Base-by-base conservation (phyloP, 2,329 filamentous ascomycete genomes). In the Pestalotiopsis sp. region DNA sequence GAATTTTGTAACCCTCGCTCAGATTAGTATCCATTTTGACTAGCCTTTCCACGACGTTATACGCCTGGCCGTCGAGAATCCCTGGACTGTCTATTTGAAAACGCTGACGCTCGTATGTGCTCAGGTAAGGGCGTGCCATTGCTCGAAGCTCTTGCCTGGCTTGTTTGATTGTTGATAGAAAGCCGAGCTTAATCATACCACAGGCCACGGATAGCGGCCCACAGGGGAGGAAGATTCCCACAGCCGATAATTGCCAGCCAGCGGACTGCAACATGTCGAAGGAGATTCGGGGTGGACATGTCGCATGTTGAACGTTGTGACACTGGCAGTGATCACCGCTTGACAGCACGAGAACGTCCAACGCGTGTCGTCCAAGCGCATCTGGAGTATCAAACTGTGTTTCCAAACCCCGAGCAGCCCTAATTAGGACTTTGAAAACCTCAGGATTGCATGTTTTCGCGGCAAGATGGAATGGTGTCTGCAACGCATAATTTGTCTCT, bases 391-490 rank as follows among this genome's bases (percentile, higher is more conserved):
- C 58, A 22, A 38, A 61, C n/a, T 39, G 26, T 61, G n/a, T 61
- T 11, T 14, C 39, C 3, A 14, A 10, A 20, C 38, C 10, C 14
- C 38, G 13, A 39, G 35, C 26, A 39, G 58, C 35, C 4, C 4
- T 5, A 4, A 61, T 24, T 2, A 61, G 30, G 2, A 61, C 58
- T 2, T 39, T 11, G 0, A 61, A 22, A 10, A 40, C 4, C 58
- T 61, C 30, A 40, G 13, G 35, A 9, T 11, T 61, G 24, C 10
- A 17, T 9, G 9, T 11, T 5, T 14, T 2, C 1, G 14, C 58
- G 4, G 58, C 58, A 22, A 61, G 58, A n/a, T 40, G 58, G n/a
- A 61, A 61, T 14, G 35, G 26, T 61, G 58, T 61, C 35, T 61
- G 58, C 14, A n/a, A 14, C n/a, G 17, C 58, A 61, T 39, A 11